Conservation (phyloP, 2,329 filamentous ascomycete species). For the Penicillium decumbens region DNA sequence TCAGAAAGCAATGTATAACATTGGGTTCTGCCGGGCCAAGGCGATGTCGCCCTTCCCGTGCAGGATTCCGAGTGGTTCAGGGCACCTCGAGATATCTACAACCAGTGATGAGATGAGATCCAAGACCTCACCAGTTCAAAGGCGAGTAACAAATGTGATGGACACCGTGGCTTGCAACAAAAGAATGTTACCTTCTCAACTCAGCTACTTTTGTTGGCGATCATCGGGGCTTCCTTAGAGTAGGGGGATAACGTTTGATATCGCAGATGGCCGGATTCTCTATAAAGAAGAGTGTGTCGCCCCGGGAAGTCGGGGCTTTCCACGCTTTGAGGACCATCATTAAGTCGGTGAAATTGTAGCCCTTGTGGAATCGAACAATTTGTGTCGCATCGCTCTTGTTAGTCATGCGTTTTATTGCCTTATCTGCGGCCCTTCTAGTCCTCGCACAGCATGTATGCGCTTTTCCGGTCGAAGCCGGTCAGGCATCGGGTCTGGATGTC, state of each 20-base stretch:
- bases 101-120: constrained; percentile 6
- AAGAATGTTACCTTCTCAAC: constrained; percentile 16
- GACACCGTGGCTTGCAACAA: not conserved
- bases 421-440: constrained; percentile 22
- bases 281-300: constrained; percentile 8
- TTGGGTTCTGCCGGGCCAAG: constrained; percentile 27
- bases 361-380: not conserved
- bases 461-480: constrained; percentile 18
- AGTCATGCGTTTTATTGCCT: constrained; percentile 21
- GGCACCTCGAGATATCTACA: constrained; percentile 5
- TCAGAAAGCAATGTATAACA: not conserved
- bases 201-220: constrained; percentile 5
- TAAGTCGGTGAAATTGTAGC: not conserved
- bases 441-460: constrained; percentile 17
- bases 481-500: constrained; percentile 26
- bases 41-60: not conserved
- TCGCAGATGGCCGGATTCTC: not conserved
- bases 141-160: not conserved
- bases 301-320: not conserved
- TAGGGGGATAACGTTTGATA: not conserved
- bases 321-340: not conserved
- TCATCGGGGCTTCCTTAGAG: not conserved
- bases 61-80: not conserved
- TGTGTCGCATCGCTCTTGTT: not conserved
- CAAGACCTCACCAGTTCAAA: not conserved